Conservation (phyloP, 352 stramenopile genomes). For the Globisporangium polare region DNA sequence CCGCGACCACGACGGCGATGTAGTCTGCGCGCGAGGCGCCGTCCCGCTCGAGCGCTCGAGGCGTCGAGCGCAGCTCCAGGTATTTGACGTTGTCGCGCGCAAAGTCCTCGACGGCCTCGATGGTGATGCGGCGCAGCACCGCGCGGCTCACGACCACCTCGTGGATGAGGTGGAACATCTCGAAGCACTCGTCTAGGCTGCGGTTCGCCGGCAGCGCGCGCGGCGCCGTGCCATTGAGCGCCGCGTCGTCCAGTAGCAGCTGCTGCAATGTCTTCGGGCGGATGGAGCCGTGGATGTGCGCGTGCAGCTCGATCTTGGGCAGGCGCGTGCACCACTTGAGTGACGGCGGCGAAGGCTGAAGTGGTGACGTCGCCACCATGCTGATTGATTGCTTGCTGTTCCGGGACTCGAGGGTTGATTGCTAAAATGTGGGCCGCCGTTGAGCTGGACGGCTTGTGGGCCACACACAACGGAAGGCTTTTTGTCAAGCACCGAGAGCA, state of each 20-base stretch:
- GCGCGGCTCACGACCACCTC: slow-evolving; percentile 68
- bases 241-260: slow-evolving; percentile 50
- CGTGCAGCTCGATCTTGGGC: slow-evolving; percentile 85
- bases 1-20: slow-evolving; percentile 59
- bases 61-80: slow-evolving; percentile 81
- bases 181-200: slow-evolving; percentile 82
- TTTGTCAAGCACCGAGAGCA: not conserved
- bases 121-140: slow-evolving; percentile 58
- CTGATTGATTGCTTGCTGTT: not conserved
- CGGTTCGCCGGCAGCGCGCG: slow-evolving; percentile 38
- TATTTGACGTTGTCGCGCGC: slow-evolving; percentile 75
- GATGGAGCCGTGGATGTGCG: slow-evolving; percentile 86
- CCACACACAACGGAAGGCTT: not conserved
- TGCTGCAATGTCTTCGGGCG: slow-evolving; percentile 61
- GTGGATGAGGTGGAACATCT: slow-evolving; percentile 87
- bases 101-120: slow-evolving; percentile 86
- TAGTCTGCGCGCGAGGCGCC: slow-evolving; percentile 61
- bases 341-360: slow-evolving; percentile 10
- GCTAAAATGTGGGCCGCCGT: slow-evolving; percentile 1
- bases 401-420: slow-evolving; percentile 2
- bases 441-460: not conserved
- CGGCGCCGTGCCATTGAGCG: slow-evolving; percentile 19
- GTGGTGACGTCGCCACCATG: not conserved
- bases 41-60: slow-evolving; percentile 51
- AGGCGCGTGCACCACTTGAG: slow-evolving; percentile 49